Evolutionary conservation across 345 rosid genomes (phyloP), one percentile per base, ranked within the genome.

Genomic region (Trapa bicornis): DNA sequence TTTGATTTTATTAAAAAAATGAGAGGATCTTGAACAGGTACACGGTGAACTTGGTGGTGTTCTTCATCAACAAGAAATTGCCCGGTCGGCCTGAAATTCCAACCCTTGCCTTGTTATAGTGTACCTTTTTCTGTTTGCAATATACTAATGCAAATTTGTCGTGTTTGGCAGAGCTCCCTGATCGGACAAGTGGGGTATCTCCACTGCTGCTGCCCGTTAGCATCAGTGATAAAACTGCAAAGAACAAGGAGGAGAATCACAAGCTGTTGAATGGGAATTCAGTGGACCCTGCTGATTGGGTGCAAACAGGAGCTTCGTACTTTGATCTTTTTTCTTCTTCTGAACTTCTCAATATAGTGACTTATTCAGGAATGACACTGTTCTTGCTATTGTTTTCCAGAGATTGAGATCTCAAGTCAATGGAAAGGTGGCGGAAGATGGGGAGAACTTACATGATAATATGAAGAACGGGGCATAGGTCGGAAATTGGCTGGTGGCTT

Each of bases 181-280:
- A 95, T 56, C 87, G 98, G 67, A 79, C 83, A 43, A 69, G 64
- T 52, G 84, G 82, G 61, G 11, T 11, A 7, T 75, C 77, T 39
- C 75, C 89, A 50, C 65, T 84, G 70, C 75, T 86, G 69, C 83
- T 95, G 39, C 98, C 99, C 0, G 64, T 89, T 74, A 85, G 80
- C 65, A 69, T 76, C 69, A 81, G 76, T 74, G 86, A 86, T 71
- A 93, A 83, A 73, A 96, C 89, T 50, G 69, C 73, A 56, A 78
- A 79, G 76, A 80, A 70, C 71, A 91, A 86, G 83, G 99, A 91
- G 77, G 99, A 87, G 83, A 91, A 81, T 75, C 92, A 84, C 83
- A 95, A 95, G 86, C 96, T 89, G 65, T 73, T 91, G 79, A 95
- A 95, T 71, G 99, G 99, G 77, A 87, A 89, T 56, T 72, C 85